Evolutionary conservation across 495 filamentous ascomycete genomes (phyloP).

Genomic region (Annulohypoxylon nitens): DNA sequence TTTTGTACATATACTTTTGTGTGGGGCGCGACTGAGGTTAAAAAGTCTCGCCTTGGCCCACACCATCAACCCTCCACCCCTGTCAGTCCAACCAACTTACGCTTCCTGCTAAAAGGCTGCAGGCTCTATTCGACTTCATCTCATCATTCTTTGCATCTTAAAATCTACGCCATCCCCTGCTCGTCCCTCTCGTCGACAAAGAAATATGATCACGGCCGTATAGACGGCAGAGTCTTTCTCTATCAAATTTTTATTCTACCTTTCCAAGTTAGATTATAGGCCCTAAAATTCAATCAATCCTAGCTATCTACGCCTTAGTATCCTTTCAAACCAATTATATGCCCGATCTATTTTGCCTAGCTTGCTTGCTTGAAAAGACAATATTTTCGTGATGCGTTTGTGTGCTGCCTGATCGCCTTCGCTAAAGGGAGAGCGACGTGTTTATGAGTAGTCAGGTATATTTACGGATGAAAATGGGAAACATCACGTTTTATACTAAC

Average conservation of each 20-base stretch:
- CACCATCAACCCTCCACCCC: conserved; percentile 42
- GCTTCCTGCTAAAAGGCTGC: conserved; percentile 51
- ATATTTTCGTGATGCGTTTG: conserved; percentile 38
- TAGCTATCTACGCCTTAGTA: not conserved
- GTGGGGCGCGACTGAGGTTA: conserved; percentile 49
- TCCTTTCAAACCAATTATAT: conserved; percentile 31
- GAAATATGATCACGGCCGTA: conserved; percentile 12
- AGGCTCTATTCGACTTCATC: conserved; percentile 55
- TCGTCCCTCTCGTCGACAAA: conserved; percentile 36
- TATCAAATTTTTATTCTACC: conserved; percentile 24
- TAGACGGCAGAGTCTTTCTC: conserved; percentile 1
- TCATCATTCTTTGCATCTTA: conserved; percentile 51
- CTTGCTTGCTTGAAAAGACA: conserved; percentile 15
- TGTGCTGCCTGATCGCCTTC: conserved; percentile 22
- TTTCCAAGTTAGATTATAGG: conserved; percentile 17
- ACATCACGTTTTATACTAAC: conserved; percentile 22
- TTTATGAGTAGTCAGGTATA: not conserved
- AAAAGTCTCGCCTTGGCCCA: conserved; percentile 51
- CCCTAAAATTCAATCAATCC: conserved; percentile 23
- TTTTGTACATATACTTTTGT: conserved; percentile 43
- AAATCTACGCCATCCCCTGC: conserved; percentile 27
- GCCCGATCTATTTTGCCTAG: conserved; percentile 32
- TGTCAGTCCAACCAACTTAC: conserved; percentile 53
- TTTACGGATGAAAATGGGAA: not conserved
- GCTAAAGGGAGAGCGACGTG: conserved; percentile 4